Evolutionary conservation across 257 asterid species (phyloP), one percentile per base, ranked within the genome.

Genomic region (Nicotiana otophora): DNA sequence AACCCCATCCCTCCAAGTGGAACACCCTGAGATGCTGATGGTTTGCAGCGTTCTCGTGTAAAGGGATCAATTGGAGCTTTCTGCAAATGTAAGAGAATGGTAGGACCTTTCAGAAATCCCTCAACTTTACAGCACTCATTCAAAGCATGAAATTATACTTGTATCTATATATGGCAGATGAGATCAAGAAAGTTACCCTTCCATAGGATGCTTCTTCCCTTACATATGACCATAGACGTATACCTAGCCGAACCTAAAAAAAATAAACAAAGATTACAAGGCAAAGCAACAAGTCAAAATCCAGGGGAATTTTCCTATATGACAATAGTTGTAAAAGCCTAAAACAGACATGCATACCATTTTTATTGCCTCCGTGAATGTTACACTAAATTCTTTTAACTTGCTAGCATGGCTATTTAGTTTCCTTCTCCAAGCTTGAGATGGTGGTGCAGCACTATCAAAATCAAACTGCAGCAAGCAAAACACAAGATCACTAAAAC

Each of bases 1-100:
- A 86, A 96, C 99, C 98, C 99, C 99, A 96, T 94, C 83, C 99
- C 99, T 83, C 99, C 99, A 36, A 96, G 94, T 33, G 99, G 99
- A 88, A 94, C 98, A 75, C 99, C 99, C 23, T 90, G 97, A 77
- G 99, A 88, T 86, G 98, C 97, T 61, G 99, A 96, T 68, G 99
- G 99, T 84, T 90, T 93, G 92, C 98, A 96, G 69, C 92, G 91
- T 90, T 87, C 94, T 82, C 95, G 90, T 65, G 93, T 94, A 86
- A 94, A 96, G 39, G 99, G 99, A 83, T 96, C 98, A 77, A 96
- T 96, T 10, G 98, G 99, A 74, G 99, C 99, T 96, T 90, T 93
- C 99, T 96, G 93, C 65, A 86, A 48, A 74, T 77, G 36, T 60
- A 65, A 54, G 58, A 74, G 28, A 66, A 81, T 79, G 36, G 23